Evolutionary conservation across 768 basidiomycete species (phyloP), one percentile per base, ranked within the genome.

Genomic region (Lactarius akahatsu): DNA sequence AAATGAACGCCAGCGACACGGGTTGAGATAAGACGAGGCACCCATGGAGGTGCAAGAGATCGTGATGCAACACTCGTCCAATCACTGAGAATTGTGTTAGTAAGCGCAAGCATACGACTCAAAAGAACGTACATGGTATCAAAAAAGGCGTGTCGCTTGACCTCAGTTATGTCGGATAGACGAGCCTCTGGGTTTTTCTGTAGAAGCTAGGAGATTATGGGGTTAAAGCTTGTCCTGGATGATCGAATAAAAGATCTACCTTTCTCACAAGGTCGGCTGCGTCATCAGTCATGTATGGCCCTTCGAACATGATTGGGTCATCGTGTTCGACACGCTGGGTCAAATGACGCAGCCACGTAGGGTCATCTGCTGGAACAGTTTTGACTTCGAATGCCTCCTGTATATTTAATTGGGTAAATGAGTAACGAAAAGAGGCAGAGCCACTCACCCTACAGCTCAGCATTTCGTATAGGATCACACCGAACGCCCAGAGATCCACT

Each of bases 401-500:
- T 32, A 55, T 3, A 26, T 32, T 34, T 34, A 18, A 36, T 18
- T 67, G 18, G 28, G 61, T 1, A 30, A 23, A 63, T 2, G 26
- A 23, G 3, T 16, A 52, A 15, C 10, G 13, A 54, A 58, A 34
- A 8, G 13, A 2, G 20, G 45, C 23, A 1, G 23, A 26, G 1
- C 1, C n/a, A 68, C 69, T 32, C 23, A 65, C 69, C 20, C 15
- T 45, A 16, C 60, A 63, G 18, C 15, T 69, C 41, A 70, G 28
- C 59, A 69, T 60, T 32, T 65, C 54, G 34, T 61, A 70, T 10
- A 70, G n/a, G n/a, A 65, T 23, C n/a, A 70, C 63, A 30, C 69
- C 69, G 4, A 70, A 62, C 9, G 67, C 54, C 69, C 69, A 69
- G 9, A 70, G 63, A 2, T 70, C 68, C 34, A 60, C 68, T 28